A percentile compares a stretch with the other conserved stretches of the same genome.
phyloP scores from a whole-genome alignment of 352 stramenopile genomes.

The Globisporangium viniferum region DNA sequence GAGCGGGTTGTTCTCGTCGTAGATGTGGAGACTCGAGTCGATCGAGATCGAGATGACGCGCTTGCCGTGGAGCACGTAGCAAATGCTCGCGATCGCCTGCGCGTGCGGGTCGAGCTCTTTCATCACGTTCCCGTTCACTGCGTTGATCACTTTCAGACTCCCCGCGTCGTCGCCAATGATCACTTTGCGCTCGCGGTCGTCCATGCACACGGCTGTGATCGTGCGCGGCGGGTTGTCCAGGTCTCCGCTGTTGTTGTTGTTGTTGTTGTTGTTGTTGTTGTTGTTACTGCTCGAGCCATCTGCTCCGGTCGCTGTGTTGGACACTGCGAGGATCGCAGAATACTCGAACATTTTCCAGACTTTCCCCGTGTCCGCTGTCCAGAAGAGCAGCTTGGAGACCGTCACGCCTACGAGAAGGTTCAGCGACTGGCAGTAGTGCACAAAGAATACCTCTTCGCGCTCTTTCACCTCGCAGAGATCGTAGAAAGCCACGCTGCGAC shows the following conservation, averaged over 20 bases:
- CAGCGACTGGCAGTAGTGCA: conserved; percentile 48
- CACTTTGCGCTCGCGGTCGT: conserved; percentile 80
- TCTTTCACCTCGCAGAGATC: conserved; percentile 57
- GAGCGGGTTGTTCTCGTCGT: conserved; percentile 63
- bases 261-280: conserved; percentile 7
- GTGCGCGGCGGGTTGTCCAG: conserved; percentile 16
- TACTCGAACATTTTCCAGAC: conserved; percentile 60
- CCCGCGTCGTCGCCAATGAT: conserved; percentile 73
- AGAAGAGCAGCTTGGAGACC: conserved; percentile 51
- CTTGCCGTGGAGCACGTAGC: conserved; percentile 60
- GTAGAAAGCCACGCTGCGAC: conserved; percentile 43
- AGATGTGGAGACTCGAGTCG: conserved; percentile 61
- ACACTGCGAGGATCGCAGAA: conserved; percentile 26
- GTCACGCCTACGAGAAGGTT: conserved; percentile 61
- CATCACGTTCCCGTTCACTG: conserved; percentile 80
- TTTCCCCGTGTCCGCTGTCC: conserved; percentile 47
- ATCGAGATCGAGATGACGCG: conserved; percentile 62
- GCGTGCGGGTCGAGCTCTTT: conserved; percentile 69
- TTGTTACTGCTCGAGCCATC: conserved; percentile 12
- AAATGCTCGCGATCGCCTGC: conserved; percentile 39
- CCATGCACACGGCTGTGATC: conserved; percentile 75
- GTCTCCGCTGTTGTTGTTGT: neutral
- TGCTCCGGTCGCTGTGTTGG: conserved; percentile 1
- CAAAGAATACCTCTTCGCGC: conserved; percentile 64
- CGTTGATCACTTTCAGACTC: conserved; percentile 64